A percentile compares a stretch with the other conserved stretches of the same genome.
phyloP scores from a whole-genome alignment of 2,329 filamentous ascomycete species.

The Aspergillus sp. region DNA sequence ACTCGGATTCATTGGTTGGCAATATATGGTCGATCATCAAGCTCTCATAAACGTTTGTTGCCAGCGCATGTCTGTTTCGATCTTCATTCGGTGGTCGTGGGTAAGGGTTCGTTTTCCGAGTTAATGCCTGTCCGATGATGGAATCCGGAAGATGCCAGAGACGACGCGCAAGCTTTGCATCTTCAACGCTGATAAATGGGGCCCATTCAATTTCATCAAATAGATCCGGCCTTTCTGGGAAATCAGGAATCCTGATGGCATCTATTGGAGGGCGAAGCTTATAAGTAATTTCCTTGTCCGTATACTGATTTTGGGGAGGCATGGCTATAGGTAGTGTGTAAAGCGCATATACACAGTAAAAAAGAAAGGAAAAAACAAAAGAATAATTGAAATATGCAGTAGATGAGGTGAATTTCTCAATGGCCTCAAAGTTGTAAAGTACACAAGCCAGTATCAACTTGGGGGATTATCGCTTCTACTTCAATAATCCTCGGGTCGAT shows the following conservation, averaged over 20 bases:
- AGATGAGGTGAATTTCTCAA: too few relatives aligned
- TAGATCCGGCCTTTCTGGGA: conserved; percentile 20
- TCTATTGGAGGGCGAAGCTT: neutral
- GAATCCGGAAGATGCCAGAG: conserved; percentile 24
- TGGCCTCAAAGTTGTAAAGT: too few relatives aligned
- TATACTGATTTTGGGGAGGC: too few relatives aligned
- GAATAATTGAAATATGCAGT: too few relatives aligned
- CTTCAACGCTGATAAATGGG: conserved; percentile 13
- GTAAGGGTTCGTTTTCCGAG: conserved; percentile 2
- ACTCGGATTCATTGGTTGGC: conserved; percentile 11
- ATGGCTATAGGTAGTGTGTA: too few relatives aligned
- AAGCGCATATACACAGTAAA: too few relatives aligned
- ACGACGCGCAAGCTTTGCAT: conserved; percentile 21
- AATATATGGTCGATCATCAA: conserved; percentile 16
- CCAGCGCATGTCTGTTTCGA: conserved; percentile 15
- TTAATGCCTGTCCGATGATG: conserved; percentile 9
- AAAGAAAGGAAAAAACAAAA: too few relatives aligned
- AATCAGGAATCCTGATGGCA: conserved; percentile 8
- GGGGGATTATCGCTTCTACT: too few relatives aligned
- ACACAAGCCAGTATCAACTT: too few relatives aligned
- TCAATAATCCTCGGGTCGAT: too few relatives aligned
- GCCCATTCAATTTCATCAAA: conserved; percentile 23
- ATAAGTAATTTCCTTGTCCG: neutral
- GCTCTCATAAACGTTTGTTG: conserved; percentile 28
- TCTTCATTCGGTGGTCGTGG: conserved; percentile 1